Conservation (phyloP, 345 rosid genomes). For the Aquilaria malaccensis region DNA sequence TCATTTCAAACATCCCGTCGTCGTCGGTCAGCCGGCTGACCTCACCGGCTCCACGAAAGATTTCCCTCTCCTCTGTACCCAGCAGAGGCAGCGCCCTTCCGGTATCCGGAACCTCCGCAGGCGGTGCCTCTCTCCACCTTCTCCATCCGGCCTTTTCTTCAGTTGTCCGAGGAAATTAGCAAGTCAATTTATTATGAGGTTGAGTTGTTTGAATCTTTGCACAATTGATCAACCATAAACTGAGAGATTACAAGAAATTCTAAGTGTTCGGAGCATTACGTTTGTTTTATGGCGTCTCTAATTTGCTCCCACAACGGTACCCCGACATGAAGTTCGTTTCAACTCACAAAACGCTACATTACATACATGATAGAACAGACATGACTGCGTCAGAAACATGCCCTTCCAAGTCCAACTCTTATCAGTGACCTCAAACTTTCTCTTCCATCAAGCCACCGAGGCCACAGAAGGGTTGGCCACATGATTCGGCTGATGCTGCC, state of each 20-base stretch:
- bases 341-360: slow-evolving; percentile 13
- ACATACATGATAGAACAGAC: slow-evolving; percentile 16
- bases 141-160: too few relatives aligned
- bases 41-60: too few relatives aligned
- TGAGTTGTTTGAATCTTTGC: too few relatives aligned
- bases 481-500: slow-evolving; percentile 27
- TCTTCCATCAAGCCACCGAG: slow-evolving; percentile 31
- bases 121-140: too few relatives aligned
- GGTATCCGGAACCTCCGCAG: too few relatives aligned
- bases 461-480: slow-evolving; percentile 30
- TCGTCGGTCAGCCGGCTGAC: too few relatives aligned
- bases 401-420: slow-evolving; percentile 4
- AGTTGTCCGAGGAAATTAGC: too few relatives aligned
- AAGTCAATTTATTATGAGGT: too few relatives aligned
- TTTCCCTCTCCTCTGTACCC: too few relatives aligned
- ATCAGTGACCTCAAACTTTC: not conserved
- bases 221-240: too few relatives aligned
- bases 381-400: slow-evolving; percentile 14
- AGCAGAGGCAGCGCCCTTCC: too few relatives aligned
- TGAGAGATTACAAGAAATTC: not conserved
- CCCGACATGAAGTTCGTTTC: not conserved
- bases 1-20: too few relatives aligned
- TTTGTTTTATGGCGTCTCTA: slow-evolving; percentile 5
- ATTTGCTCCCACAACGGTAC: slow-evolving; percentile 10
- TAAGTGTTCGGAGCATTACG: slow-evolving; percentile 1